phyloP scores from a whole-genome alignment of 2,329 filamentous ascomycete genomes.

The Rhexocercosporidium sp. region DNA sequence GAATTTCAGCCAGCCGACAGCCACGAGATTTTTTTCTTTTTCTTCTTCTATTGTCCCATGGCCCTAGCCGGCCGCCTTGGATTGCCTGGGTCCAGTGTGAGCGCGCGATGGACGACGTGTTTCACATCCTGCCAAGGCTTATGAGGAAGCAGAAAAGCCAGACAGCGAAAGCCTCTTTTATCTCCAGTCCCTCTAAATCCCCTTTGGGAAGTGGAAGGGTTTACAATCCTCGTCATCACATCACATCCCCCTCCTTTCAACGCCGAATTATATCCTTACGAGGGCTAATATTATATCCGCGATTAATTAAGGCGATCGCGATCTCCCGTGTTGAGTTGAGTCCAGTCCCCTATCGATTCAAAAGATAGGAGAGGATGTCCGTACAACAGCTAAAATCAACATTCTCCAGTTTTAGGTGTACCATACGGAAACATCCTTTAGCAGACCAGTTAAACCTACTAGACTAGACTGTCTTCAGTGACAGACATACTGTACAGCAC shows the following conservation, averaged over 20 bases:
- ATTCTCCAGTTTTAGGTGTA: not conserved
- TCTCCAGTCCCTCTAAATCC: too few species aligned
- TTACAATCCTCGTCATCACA: not conserved
- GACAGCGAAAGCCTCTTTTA: too few species aligned
- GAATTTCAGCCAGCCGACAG: not conserved
- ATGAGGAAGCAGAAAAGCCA: too few species aligned
- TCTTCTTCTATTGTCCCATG: not conserved
- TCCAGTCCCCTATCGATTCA: not conserved
- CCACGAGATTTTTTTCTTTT: not conserved
- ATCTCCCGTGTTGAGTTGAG: not conserved
- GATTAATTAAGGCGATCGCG: not conserved
- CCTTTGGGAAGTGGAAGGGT: not conserved
- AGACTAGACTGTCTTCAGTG: too few species aligned
- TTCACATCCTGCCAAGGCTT: conserved; percentile 9
- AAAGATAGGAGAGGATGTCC: not conserved
- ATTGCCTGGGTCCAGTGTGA: not conserved
- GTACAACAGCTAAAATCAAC: not conserved
- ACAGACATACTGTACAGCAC: not conserved
- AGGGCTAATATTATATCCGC: not conserved
- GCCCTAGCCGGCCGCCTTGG: too few species aligned
- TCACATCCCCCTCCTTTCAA: not conserved
- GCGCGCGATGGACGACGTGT: not conserved
- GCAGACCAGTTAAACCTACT: too few species aligned
- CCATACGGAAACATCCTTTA: not conserved
- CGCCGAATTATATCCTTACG: conserved; percentile 3